Evolutionary conservation across 1,284 basidiomycete species (phyloP), one percentile per base, ranked within the genome.

Genomic region (Pascua sp.): DNA sequence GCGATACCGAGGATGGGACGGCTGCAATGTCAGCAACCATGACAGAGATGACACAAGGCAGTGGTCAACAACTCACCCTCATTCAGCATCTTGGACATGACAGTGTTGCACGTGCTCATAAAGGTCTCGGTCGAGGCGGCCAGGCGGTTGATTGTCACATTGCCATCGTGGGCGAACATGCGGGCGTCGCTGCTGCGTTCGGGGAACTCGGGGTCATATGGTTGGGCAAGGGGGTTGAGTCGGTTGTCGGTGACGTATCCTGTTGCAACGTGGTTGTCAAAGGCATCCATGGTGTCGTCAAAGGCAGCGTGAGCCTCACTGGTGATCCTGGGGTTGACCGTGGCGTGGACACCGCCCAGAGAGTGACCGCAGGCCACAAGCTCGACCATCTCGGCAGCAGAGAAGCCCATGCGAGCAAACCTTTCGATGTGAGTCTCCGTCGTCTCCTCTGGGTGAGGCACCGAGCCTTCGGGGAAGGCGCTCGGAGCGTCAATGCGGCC

Each of bases 371-470:
- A 64, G 8, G 60, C 60, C 5, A 62, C 55, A 18, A 56, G 49
- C 5, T 54, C 16, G 46, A 64, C 59, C 55, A 55, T 56, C 40
- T 64, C 62, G 5, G 24, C 46, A 45, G 43, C 39, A 1, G 53
- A 16, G 41, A 64, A 62, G 15, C 63, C 63, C 63, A 64, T 64
- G 18, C 63, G 55, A 7, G 50, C 58, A 47, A 64, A 64, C 47
- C 44, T 55, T 46, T 61, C 50, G 4, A 50, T 39, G 46, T 62
- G 63, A 11, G 60, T 59, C 42, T 56, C 48, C 15, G 56, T 55
- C 32, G 56, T 36, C 18, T 56, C 43, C 46, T 59, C 59, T 0
- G 63, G 56, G 8, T 57, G 18, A 9, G 63, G 63, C 5, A 63
- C 17, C 11, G 38, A 49, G 38, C 61, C 59, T 18, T 58, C 49